Evolutionary conservation across 2,329 filamentous ascomycete genomes (phyloP).

Genomic region (Trichoderma sp.): DNA sequence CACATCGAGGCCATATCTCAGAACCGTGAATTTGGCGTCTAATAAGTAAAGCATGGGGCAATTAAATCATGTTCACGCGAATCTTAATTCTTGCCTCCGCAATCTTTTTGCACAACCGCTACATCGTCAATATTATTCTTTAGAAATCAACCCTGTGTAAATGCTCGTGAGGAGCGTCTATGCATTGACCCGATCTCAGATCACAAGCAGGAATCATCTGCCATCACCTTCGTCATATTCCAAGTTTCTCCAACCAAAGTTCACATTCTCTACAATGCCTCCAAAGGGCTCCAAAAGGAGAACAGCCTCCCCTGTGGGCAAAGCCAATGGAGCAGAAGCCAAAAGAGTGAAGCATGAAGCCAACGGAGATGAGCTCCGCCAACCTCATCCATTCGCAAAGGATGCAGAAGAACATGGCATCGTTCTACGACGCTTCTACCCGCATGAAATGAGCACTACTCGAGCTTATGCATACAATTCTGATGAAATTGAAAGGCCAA

Average conservation of each 20-base stretch:
- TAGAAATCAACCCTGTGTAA: not conserved
- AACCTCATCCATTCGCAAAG: constrained; percentile 52
- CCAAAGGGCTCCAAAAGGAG: constrained; percentile 39
- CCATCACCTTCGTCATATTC: not conserved
- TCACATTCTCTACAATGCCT: constrained; percentile 36
- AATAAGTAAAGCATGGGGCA: not conserved
- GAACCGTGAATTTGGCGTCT: not conserved
- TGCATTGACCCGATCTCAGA: not conserved
- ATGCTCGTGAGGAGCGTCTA: constrained; percentile 19
- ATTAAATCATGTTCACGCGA: not conserved
- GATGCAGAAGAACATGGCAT: constrained; percentile 61
- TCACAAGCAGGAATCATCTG: not conserved
- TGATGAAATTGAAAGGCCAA: constrained; percentile 71
- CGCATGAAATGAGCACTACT: constrained; percentile 80
- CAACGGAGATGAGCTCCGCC: constrained; percentile 43
- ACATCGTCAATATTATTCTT: not conserved
- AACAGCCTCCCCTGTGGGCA: constrained; percentile 26
- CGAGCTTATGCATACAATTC: constrained; percentile 74
- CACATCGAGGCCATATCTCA: constrained; percentile 36
- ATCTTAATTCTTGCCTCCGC: not conserved
- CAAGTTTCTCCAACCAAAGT: not conserved
- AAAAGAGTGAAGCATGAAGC: constrained; percentile 43
- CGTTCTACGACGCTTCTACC: constrained; percentile 77
- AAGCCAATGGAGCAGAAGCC: constrained; percentile 33
- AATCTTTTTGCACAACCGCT: not conserved